Conservation (phyloP, 768 basidiomycete genomes). For the Hypholoma fasciculare region DNA sequence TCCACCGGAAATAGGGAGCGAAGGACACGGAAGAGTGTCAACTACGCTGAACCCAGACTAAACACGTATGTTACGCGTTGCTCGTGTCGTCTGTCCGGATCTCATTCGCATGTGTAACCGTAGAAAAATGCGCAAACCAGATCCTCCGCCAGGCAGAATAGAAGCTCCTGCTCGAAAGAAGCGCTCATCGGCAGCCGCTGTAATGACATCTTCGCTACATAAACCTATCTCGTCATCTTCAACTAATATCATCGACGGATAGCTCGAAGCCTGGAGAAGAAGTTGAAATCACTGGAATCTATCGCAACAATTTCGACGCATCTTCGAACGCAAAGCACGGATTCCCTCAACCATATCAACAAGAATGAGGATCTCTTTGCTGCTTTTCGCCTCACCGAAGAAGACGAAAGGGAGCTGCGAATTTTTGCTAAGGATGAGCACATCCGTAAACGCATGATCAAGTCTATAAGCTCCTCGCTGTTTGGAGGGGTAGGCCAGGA, state of each 20-base stretch:
- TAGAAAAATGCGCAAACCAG: constrained; percentile 91
- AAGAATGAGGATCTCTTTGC: constrained; percentile 99
- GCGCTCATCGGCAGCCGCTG: constrained; percentile 44
- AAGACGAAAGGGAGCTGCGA: constrained; percentile 93
- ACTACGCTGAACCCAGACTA: constrained; percentile 86
- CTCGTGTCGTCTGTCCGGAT: constrained; percentile 1
- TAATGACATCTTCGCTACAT: constrained; percentile 28
- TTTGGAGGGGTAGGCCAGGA: constrained; percentile 95
- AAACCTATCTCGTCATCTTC: constrained; percentile 24
- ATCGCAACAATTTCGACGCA: constrained; percentile 98
- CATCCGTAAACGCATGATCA: constrained; percentile 95
- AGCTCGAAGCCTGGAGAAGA: constrained; percentile 98
- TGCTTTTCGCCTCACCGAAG: constrained; percentile 96
- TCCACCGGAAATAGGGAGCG: constrained; percentile 50
- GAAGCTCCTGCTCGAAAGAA: constrained; percentile 38
- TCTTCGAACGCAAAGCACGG: constrained; percentile 98
- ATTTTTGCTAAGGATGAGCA: constrained; percentile 86
- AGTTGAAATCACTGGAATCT: constrained; percentile 97
- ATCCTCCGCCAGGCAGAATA: constrained; percentile 42
- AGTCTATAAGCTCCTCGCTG: constrained; percentile 95
- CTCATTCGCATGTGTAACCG: constrained; percentile 2
- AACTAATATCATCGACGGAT: constrained; percentile 33
- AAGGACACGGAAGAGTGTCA: constrained; percentile 73
- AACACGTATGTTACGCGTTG: constrained; percentile 65
- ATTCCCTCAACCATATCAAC: constrained; percentile 96